Conservation (phyloP, 2,329 filamentous ascomycete species). For the Fusarium tjaetaba region DNA sequence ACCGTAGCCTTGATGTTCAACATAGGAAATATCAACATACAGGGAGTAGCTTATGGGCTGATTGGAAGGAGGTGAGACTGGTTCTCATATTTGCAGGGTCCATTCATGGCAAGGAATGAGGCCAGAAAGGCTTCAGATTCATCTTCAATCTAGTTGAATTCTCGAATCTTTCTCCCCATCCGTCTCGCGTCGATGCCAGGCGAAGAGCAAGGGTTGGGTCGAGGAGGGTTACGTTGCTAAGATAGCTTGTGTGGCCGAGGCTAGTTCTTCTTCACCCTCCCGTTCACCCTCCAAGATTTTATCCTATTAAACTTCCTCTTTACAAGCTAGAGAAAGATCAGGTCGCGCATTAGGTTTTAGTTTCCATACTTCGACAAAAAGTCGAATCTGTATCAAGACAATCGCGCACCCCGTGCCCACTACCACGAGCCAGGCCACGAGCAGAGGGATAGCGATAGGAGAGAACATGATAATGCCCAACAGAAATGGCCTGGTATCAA, state of each 20-base stretch:
- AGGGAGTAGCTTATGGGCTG: neutral
- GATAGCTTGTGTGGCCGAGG: neutral
- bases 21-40: neutral
- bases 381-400: neutral
- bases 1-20: neutral
- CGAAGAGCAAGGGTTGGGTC: neutral
- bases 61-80: neutral
- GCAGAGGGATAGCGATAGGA: neutral
- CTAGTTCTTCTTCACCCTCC: neutral
- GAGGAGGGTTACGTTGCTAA: neutral
- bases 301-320: neutral
- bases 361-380: neutral
- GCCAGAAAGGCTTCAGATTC: neutral
- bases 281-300: neutral
- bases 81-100: neutral
- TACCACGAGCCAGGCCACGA: neutral
- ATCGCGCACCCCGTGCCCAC: neutral
- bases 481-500: neutral
- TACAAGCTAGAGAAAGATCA: rapidly evolving
- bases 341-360: neutral
- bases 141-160: neutral
- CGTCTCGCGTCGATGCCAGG: neutral
- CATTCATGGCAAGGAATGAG: neutral
- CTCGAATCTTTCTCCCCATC: neutral
- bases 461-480: neutral